Evolutionary conservation across 108 stramenopile genomes (phyloP).

Genomic region (Nitzschia sp.): DNA sequence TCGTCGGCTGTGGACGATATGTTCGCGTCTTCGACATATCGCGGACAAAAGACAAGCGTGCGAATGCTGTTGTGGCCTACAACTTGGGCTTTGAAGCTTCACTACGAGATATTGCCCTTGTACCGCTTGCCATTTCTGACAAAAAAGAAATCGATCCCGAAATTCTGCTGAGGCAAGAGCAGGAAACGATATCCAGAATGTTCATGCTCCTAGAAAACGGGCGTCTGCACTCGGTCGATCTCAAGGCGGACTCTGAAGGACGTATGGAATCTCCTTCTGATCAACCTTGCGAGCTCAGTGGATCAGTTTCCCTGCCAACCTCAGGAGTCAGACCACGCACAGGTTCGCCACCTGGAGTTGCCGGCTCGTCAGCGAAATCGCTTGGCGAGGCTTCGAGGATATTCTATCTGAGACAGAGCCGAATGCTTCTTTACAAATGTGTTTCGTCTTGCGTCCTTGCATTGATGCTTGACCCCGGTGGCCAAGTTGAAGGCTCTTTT

Average conservation of each 20-base stretch:
- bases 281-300: conserved; percentile 22
- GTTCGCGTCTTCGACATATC: conserved; percentile 65
- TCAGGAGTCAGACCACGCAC: conserved; percentile 46
- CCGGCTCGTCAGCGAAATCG: conserved; percentile 43
- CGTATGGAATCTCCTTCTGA: conserved; percentile 28
- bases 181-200: conserved; percentile 15
- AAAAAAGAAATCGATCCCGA: background rate
- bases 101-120: conserved; percentile 28
- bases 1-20: conserved; percentile 55
- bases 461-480: conserved; percentile 52
- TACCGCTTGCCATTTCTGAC: conserved; percentile 5
- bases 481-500: conserved; percentile 56
- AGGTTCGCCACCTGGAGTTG: conserved; percentile 34
- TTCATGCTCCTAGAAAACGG: conserved; percentile 65
- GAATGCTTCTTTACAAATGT: conserved; percentile 69
- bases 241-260: conserved; percentile 46
- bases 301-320: conserved; percentile 47
- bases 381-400: conserved; percentile 70
- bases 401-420: conserved; percentile 51
- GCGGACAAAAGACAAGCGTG: conserved; percentile 24
- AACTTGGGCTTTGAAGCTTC: conserved; percentile 33
- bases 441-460: conserved; percentile 62
- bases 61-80: conserved; percentile 20
- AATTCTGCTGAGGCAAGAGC: background rate
- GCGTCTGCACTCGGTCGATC: conserved; percentile 51